Base-by-base conservation (phyloP, 176 grass and related monocot genomes). In the Raddia distichophylla region DNA sequence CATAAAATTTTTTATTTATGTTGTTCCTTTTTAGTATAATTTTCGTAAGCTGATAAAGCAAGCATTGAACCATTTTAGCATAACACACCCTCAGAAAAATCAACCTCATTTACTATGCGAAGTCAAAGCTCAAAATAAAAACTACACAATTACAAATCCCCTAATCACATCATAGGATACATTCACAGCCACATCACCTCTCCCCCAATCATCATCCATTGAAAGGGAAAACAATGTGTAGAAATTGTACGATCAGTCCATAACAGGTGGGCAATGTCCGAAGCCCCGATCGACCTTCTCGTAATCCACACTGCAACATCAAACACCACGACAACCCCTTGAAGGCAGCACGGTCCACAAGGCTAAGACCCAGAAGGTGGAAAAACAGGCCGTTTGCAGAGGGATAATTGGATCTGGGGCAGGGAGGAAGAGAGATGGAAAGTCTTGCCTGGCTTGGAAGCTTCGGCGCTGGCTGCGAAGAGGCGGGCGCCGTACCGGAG, bases 201-300 rank as follows among this genome's bases (percentile, higher is more conserved):
- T 5, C 47, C 49, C 27, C 50, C 54, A 27, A 18, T 34, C 4
- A 18, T 34, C 4, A 44, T 59, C 67, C 33, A 13, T 48, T 48
- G 34, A 22, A 0, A 64, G 7, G 15, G 27, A 27, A 33, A 47
- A 7, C 10, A 54, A 58, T 75, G 34, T 0, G 15, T 71, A 71
- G 35, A 78, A 78, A 10, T 48, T 58, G 37, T 47, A 8, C 19
- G 9, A 73, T 60, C 6, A 88, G 51, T 74, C 42, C 19, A 62
- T 80, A 67, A 80, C 7, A 27, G 27, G 27, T 27, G 20, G 67
- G 68, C 18, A 66, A 64, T 66, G 16, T 40, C 76, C 77, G 18
- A 64, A 84, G 80, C 70, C 75, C 37, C 74, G 34, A 74, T 62
- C 81, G 9, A 69, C 68, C 62, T 10, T 63, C 68, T 84, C 55